Evolutionary conservation across 208 protist genomes (phyloP).

Genomic region (Naegleria gruberi): DNA sequence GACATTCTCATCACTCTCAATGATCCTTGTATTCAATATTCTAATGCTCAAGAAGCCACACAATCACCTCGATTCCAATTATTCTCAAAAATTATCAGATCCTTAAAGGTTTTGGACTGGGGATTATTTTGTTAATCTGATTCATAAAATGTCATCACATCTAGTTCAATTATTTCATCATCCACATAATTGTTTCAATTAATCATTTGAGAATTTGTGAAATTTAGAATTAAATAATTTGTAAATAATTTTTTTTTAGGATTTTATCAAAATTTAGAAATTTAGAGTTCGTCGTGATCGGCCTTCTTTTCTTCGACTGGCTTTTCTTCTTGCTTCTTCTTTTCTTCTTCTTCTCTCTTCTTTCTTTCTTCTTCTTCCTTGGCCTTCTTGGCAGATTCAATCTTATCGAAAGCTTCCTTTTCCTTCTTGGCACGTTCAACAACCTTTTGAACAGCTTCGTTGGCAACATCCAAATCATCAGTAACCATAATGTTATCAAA

Average conservation of each 20-base stretch:
- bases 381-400: neutral
- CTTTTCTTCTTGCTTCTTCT: neutral
- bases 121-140: neutral
- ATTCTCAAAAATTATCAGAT: neutral
- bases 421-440: slow-evolving; percentile 16
- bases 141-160: neutral
- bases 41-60: neutral
- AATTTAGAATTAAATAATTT: neutral
- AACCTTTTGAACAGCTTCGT: slow-evolving; percentile 28
- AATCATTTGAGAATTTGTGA: neutral
- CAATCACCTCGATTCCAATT: neutral
- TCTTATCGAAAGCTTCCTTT: slow-evolving; percentile 37
- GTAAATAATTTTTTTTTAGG: neutral
- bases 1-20: neutral
- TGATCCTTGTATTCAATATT: neutral
- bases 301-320: neutral
- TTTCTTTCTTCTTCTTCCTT: slow-evolving; percentile 20
- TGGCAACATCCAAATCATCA: slow-evolving; percentile 67
- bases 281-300: slow-evolving; percentile 17
- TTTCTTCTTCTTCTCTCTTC: slow-evolving; percentile 7
- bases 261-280: too few relatives aligned
- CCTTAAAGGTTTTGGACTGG: neutral
- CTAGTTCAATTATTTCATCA: neutral
- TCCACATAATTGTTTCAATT: neutral
- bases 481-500: slow-evolving; percentile 89